These are phyloP conservation scores for Drosera capensis DNA, from an alignment of 148 eudicot species.

Conservation along the genomic window DNA sequence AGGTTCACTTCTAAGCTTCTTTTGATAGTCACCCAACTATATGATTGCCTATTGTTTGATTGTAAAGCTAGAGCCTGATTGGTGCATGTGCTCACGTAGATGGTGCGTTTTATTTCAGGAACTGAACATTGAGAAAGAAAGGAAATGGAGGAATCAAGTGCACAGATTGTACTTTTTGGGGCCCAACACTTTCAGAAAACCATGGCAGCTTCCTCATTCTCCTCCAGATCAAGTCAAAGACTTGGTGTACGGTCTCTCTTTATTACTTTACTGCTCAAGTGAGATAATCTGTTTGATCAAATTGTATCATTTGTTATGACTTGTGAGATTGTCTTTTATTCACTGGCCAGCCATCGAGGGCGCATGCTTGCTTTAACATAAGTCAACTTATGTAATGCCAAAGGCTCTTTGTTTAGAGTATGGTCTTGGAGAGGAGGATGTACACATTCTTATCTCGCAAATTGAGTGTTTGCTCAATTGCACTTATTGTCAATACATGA, in stretches of 20 bases:
- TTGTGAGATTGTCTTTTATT: too few species aligned
- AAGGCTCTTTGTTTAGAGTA: too few species aligned
- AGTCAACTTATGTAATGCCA: too few species aligned
- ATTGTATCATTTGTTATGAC: too few species aligned
- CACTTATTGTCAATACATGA: too few species aligned
- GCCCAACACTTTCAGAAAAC: conserved; percentile 83
- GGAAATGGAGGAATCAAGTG: conserved; percentile 82
- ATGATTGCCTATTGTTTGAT: too few species aligned
- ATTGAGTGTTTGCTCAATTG: too few species aligned
- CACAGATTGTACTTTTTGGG: conserved; percentile 91
- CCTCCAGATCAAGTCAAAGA: conserved; percentile 90
- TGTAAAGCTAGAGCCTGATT: conserved; percentile 3
- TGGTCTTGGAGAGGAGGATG: too few species aligned
- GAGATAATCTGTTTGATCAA: background rate
- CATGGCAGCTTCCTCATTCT: conserved; percentile 93
- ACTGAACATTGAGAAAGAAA: conserved; percentile 77
- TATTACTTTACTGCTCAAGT: background rate
- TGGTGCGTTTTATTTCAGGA: conserved; percentile 36
- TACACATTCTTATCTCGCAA: too few species aligned
- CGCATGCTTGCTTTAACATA: too few species aligned
- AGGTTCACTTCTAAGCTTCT: conserved; percentile 28
- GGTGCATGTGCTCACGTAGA: conserved; percentile 4
- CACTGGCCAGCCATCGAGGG: too few species aligned
- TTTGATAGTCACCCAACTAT: too few species aligned
- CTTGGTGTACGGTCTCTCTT: conserved; percentile 52